Percentiles rank a stretch among this genome's conserved stretches.
phyloP scores from a whole-genome alignment of 2,329 filamentous ascomycete genomes.

The Colletotrichum cordylinicola region DNA sequence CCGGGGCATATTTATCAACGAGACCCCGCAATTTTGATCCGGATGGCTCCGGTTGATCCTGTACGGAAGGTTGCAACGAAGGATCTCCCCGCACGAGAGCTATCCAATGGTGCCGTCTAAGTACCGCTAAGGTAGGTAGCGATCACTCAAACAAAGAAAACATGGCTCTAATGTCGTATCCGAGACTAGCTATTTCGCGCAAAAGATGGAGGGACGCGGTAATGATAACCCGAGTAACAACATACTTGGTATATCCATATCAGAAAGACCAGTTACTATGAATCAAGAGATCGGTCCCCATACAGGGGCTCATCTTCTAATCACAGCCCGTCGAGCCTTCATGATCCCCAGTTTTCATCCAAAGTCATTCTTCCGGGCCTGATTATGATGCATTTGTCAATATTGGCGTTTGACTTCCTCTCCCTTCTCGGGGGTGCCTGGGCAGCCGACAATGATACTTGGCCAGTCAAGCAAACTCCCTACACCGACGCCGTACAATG shows the following conservation, averaged over 20 bases:
- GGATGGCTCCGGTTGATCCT: background rate
- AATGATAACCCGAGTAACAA: background rate
- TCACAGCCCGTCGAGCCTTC: background rate
- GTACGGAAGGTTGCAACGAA: background rate
- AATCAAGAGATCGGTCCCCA: background rate
- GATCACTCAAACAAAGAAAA: too few relatives aligned
- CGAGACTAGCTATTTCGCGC: too few relatives aligned
- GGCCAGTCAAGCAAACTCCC: background rate
- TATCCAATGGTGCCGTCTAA: too few relatives aligned
- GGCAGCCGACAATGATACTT: background rate
- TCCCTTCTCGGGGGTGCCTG: accelerated
- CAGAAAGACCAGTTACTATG: background rate
- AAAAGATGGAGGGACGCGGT: background rate
- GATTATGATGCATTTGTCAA: background rate
- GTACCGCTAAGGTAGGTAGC: too few relatives aligned
- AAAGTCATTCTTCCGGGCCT: background rate
- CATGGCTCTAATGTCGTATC: too few relatives aligned
- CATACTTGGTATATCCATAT: background rate
- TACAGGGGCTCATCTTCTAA: background rate
- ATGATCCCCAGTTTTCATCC: background rate
- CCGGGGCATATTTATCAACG: background rate
- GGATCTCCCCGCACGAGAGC: background rate
- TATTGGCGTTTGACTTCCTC: background rate
- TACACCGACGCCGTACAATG: background rate
- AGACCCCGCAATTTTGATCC: background rate